Percentiles rank a stretch among this genome's conserved stretches.
These are phyloP conservation scores for Cystobasidium pallidum DNA, from an alignment of 1,284 basidiomycete species.

Conservation along the genomic window DNA sequence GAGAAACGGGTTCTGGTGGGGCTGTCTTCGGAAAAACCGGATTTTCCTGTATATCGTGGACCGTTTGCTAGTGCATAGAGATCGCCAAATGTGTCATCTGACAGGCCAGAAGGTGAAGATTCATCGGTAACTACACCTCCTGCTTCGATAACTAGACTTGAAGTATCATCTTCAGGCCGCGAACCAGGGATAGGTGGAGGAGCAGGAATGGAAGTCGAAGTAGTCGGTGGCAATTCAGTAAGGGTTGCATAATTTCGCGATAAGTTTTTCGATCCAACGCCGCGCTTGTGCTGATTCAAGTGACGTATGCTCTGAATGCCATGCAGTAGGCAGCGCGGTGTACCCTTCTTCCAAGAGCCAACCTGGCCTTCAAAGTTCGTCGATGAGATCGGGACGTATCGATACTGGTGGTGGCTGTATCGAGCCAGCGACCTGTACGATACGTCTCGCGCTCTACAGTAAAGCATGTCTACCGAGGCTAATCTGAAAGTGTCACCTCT, in stretches of 20 bases:
- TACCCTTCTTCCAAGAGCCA: background rate
- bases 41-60: background rate
- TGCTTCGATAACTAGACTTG: background rate
- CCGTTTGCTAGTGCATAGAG: background rate
- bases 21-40: background rate
- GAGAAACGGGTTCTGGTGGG: background rate
- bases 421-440: background rate
- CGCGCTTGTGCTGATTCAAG: background rate
- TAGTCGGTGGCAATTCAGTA: conserved; percentile 8
- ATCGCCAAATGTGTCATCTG: background rate
- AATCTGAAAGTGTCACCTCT: background rate
- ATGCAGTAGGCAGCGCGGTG: background rate
- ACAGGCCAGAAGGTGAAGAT: background rate
- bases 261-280: background rate
- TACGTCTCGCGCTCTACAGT: background rate
- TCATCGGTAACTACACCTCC: background rate
- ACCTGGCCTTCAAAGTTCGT: background rate
- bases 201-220: background rate
- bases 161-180: too few relatives aligned
- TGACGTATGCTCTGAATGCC: background rate
- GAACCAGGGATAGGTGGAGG: conserved; percentile 12
- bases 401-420: background rate
- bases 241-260: conserved; percentile 1
- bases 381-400: conserved; percentile 11
- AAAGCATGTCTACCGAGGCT: conserved; percentile 2